Percentiles rank a stretch among this genome's conserved stretches.
Evolutionary conservation across 352 stramenopile genomes (phyloP).

Genomic region (Pythium guiyangense): DNA sequence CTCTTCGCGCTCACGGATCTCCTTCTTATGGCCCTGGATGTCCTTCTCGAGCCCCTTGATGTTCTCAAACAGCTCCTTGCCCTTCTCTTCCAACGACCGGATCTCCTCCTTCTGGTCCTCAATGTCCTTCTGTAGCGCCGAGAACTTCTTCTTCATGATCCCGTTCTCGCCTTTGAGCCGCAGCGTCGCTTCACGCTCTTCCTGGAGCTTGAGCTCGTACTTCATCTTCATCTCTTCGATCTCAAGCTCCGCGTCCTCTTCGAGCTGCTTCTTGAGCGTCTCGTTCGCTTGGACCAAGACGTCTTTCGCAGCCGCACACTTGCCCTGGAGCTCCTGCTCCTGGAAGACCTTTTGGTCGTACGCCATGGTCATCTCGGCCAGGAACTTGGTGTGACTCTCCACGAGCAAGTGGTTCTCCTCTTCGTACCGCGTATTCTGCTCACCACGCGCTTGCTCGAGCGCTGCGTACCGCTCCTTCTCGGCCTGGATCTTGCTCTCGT

Average conservation of each 20-base stretch:
- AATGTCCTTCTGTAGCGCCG: constrained; percentile 91
- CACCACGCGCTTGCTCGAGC: constrained; percentile 64
- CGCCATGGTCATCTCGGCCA: constrained; percentile 90
- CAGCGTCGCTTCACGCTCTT: constrained; percentile 88
- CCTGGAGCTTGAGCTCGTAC: constrained; percentile 89
- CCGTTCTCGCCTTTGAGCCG: constrained; percentile 95
- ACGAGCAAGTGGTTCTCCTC: constrained; percentile 77
- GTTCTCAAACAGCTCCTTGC: constrained; percentile 90
- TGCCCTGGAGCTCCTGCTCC: constrained; percentile 75
- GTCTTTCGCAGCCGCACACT: constrained; percentile 57
- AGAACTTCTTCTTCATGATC: constrained; percentile 97
- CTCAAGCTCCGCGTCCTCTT: constrained; percentile 93
- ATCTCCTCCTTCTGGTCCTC: constrained; percentile 95
- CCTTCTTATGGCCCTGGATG: constrained; percentile 90
- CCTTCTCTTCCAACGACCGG: constrained; percentile 85
- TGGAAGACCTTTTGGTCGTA: constrained; percentile 88
- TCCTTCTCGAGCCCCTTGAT: constrained; percentile 92
- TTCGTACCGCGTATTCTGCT: constrained; percentile 70
- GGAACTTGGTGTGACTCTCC: constrained; percentile 78
- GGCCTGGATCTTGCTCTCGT: constrained; percentile 89
- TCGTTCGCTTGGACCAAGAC: constrained; percentile 87
- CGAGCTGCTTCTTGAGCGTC: constrained; percentile 86
- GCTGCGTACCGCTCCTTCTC: constrained; percentile 88
- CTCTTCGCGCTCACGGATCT: constrained; percentile 92
- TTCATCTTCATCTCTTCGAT: constrained; percentile 90